phyloP scores from a whole-genome alignment of 2,329 filamentous ascomycete genomes.

The Apiospora pterosperma region DNA sequence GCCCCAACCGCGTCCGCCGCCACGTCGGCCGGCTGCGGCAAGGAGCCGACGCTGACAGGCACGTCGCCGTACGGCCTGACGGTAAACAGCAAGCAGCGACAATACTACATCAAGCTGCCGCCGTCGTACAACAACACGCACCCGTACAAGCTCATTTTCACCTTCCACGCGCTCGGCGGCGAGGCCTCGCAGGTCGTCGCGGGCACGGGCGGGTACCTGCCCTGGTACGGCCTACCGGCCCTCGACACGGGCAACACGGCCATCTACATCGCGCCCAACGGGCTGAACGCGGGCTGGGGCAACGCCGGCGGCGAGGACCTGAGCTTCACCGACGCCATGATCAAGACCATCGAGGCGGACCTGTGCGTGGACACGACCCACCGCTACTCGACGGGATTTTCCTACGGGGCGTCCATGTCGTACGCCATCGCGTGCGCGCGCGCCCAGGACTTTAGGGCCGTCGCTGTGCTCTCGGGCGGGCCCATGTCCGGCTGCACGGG shows the following conservation, averaged over 20 bases:
- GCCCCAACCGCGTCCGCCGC: not conserved
- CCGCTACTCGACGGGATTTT: not conserved
- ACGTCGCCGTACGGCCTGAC: not conserved
- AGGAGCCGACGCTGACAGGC: not conserved
- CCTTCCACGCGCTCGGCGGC: not conserved
- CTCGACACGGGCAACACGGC: not conserved
- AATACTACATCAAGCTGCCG: not conserved
- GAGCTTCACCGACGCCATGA: not conserved
- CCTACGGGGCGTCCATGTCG: slow-evolving; percentile 2
- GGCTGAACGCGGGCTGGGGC: not conserved
- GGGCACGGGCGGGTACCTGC: not conserved
- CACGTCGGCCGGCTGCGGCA: not conserved
- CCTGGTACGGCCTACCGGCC: not conserved
- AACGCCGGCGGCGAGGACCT: not conserved
- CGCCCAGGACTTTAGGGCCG: not conserved
- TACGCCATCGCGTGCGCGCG: slow-evolving; percentile 1
- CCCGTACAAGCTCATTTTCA: not conserved
- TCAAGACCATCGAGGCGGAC: not conserved
- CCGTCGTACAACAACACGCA: not conserved
- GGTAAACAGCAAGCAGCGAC: not conserved
- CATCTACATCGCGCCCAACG: slow-evolving; percentile 1
- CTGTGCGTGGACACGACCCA: not conserved
- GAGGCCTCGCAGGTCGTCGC: not conserved
- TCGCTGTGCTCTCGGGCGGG: not conserved
- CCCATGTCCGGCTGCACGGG: not conserved